Evolutionary conservation across 352 stramenopile species (phyloP).

Genomic region (Globisporangium irregulare): DNA sequence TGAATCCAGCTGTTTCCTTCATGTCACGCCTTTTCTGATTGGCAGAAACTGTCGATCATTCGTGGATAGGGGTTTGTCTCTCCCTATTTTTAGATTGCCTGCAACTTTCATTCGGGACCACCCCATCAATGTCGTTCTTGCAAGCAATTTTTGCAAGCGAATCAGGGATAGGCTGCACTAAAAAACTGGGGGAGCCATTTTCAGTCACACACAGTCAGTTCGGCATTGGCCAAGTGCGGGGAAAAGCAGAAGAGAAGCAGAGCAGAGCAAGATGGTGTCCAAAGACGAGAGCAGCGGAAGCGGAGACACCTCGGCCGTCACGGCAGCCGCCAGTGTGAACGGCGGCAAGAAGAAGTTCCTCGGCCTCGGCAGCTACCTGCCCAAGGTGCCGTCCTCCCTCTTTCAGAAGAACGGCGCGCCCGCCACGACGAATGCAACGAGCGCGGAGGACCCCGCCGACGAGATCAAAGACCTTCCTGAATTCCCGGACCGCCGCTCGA

Average conservation of each 20-base stretch:
- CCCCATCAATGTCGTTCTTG: no score
- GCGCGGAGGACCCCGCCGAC: conserved; percentile 20
- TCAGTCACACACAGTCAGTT: conserved; percentile 1
- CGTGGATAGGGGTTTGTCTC: neutral
- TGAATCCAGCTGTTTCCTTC: neutral
- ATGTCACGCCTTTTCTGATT: neutral
- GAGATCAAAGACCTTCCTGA: conserved; percentile 46
- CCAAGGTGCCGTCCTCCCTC: conserved; percentile 52
- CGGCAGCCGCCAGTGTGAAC: neutral
- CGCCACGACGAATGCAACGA: neutral
- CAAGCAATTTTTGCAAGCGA: no score
- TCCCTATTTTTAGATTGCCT: neutral
- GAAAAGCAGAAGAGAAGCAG: conserved; percentile 14
- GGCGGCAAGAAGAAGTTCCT: conserved; percentile 43
- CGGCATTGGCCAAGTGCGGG: neutral
- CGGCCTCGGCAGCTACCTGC: conserved; percentile 52
- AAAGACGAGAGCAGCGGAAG: conserved; percentile 30
- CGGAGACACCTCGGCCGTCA: neutral
- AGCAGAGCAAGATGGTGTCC: conserved; percentile 31
- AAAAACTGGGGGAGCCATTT: neutral
- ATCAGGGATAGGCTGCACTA: no score
- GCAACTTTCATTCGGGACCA: neutral
- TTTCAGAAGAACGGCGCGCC: conserved; percentile 32
- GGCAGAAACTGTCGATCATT: conserved; percentile 2
- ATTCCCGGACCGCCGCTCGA: conserved; percentile 21